Evolutionary conservation across 257 asterid species (phyloP), one percentile per base, ranked within the genome.

Genomic region (Galeopsis tetrahit): DNA sequence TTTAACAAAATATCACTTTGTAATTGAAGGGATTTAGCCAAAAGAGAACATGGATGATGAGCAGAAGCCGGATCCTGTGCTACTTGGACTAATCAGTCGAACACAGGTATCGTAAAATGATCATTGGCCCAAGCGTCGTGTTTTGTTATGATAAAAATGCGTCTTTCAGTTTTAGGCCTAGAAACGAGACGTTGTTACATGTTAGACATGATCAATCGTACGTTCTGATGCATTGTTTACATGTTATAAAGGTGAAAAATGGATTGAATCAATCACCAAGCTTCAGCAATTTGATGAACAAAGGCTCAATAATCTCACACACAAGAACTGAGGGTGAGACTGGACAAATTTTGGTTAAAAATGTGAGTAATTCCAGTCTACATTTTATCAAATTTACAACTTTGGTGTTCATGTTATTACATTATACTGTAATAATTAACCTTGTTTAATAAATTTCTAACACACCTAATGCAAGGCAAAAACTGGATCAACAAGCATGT

Each of bases 41-140:
- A 58, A 14, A 48, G 72, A 33, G 67, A 68, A 63, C 56, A 86
- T 88, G 91, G 80, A 44, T 58, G 78, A 53, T 68, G 74, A 69
- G 28, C 76, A 72, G 74, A 60, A 38, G 63, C 15, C 59, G 14
- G 72, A 63, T 28, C 33, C 42, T 13, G 49, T 56, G 34, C 72
- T 53, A 49, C 49, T 78, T 34, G 79, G 71, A 71, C 78, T 65
- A 43, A 82, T 72, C 6, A 53, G 64, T 55, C 60, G 62, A 59
- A 75, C 71, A 53, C 83, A 78, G 57, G 51, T 80, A 48, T 79
- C 74, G 6, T 67, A 46, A 61, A 53, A 73, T 53, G 52, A 44
- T 14, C 7, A 44, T 21, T 21, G 28, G 28, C 28, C 28, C 1
- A 21, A 21, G 28, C 28, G 28, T 46, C 42, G 48, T 46, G 43